phyloP scores from a whole-genome alignment of 2,329 filamentous ascomycete genomes.

The Fusarium foetens region DNA sequence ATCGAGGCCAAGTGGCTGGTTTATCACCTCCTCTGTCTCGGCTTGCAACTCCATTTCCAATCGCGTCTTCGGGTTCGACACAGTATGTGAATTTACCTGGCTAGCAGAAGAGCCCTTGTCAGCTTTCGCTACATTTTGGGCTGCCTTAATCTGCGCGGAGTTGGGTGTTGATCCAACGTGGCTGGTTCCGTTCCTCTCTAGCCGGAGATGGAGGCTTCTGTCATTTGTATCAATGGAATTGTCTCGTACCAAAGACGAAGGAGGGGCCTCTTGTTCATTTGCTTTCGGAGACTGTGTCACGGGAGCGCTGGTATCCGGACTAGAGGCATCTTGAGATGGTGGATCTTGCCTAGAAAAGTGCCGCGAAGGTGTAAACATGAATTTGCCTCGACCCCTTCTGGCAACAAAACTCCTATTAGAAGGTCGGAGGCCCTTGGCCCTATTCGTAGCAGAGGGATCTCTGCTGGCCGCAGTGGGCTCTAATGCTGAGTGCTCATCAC shows the following conservation, averaged over 20 bases:
- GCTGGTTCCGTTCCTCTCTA: not conserved
- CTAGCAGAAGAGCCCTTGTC: not conserved
- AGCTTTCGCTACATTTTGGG: not conserved
- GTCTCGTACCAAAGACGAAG: not conserved
- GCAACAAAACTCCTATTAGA: constrained; percentile 20
- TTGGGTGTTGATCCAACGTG: not conserved
- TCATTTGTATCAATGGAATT: not conserved
- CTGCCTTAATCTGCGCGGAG: not conserved
- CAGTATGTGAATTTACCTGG: not conserved
- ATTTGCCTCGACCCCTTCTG: constrained; percentile 25
- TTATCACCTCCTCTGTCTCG: not conserved
- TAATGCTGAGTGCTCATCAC: constrained; percentile 8
- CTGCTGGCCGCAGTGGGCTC: not conserved
- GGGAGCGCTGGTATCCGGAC: not conserved
- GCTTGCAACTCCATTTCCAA: not conserved
- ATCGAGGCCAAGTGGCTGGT: not conserved
- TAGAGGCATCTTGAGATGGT: not conserved
- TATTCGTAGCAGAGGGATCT: not conserved
- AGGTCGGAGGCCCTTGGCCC: constrained; percentile 2
- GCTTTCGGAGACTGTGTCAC: not conserved
- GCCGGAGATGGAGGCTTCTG: not conserved
- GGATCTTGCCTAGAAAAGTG: not conserved
- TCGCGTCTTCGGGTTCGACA: not conserved
- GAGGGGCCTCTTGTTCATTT: not conserved
- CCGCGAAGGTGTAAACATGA: constrained; percentile 9